These are phyloP conservation scores for Liquidambar formosana DNA, from an alignment of 164 flowering plant species.

Conservation along the genomic window DNA sequence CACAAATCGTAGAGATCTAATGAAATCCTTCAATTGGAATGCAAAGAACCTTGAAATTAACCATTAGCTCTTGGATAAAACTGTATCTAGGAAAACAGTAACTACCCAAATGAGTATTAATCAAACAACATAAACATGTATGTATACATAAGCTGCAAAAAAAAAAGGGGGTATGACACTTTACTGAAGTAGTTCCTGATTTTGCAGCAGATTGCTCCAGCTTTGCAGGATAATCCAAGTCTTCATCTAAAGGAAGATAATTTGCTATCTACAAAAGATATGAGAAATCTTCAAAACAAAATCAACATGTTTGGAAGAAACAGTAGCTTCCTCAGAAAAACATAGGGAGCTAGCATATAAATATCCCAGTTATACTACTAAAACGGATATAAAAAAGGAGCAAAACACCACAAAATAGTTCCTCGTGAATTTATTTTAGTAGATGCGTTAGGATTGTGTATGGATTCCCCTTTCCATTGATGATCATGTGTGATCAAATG, in stretches of 20 bases:
- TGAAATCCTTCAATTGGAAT: not conserved
- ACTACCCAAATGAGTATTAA: not conserved
- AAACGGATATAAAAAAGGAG: not conserved
- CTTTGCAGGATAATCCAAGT: slow-evolving; percentile 92
- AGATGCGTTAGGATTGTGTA: not conserved
- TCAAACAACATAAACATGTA: not conserved
- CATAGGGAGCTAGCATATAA: not conserved
- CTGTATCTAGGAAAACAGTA: not conserved
- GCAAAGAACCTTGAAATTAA: not conserved
- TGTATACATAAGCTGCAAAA: not conserved
- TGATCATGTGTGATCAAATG: not conserved
- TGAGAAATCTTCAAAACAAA: slow-evolving; percentile 2
- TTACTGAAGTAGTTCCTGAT: slow-evolving; percentile 60
- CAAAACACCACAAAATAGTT: not conserved
- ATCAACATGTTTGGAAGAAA: not conserved
- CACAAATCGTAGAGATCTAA: not conserved
- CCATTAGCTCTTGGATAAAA: not conserved
- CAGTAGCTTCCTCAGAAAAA: not conserved
- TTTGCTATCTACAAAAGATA: slow-evolving; percentile 73
- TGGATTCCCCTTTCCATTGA: no score
- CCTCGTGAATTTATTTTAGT: not conserved
- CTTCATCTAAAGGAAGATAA: slow-evolving; percentile 83
- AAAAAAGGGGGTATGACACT: not conserved
- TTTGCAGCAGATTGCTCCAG: slow-evolving; percentile 59
- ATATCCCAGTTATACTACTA: not conserved